Evolutionary conservation across 371 early-diverging fungal genomes (phyloP).

Genomic region (Actinomucor elegans): DNA sequence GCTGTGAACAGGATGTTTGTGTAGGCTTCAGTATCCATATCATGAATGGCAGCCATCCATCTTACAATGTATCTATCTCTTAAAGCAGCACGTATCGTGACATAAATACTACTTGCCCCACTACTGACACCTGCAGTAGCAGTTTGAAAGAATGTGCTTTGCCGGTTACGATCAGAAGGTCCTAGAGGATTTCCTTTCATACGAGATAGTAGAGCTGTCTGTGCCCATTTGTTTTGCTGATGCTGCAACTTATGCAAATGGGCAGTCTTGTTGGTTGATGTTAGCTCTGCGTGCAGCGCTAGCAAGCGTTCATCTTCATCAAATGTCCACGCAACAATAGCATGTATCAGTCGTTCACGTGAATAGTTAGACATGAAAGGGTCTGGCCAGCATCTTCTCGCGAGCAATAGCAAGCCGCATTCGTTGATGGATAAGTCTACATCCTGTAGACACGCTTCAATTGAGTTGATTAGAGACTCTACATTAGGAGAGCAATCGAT

Average conservation of each 20-base stretch:
- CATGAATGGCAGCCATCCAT: constrained; percentile 44
- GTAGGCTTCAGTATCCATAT: constrained; percentile 35
- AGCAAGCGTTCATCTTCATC: constrained; percentile 54
- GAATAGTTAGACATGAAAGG: constrained; percentile 57
- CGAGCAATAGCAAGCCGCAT: constrained; percentile 51
- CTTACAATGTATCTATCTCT: constrained; percentile 37
- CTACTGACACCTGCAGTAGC: constrained; percentile 32
- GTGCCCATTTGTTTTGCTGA: constrained; percentile 33
- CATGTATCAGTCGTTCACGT: constrained; percentile 42
- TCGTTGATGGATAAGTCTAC: constrained; percentile 58
- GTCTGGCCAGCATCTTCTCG: constrained; percentile 60
- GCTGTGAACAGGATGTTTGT: constrained; percentile 30
- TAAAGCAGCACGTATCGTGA: constrained; percentile 39
- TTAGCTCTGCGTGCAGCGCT: constrained; percentile 38
- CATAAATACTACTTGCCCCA: constrained; percentile 48
- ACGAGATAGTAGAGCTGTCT: constrained; percentile 28
- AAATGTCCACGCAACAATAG: constrained; percentile 56
- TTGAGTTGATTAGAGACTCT: constrained; percentile 50
- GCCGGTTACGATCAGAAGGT: constrained; percentile 19
- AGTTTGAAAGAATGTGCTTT: constrained; percentile 19
- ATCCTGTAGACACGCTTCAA: constrained; percentile 54
- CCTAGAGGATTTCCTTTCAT: constrained; percentile 18
- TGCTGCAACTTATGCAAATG: constrained; percentile 2
- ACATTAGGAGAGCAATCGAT: constrained; percentile 52
- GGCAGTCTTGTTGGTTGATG: constrained; percentile 8